Percentiles rank a stretch among this genome's conserved stretches.
Conservation (phyloP, 345 rosid species). For the Eutrema heterophyllum region DNA sequence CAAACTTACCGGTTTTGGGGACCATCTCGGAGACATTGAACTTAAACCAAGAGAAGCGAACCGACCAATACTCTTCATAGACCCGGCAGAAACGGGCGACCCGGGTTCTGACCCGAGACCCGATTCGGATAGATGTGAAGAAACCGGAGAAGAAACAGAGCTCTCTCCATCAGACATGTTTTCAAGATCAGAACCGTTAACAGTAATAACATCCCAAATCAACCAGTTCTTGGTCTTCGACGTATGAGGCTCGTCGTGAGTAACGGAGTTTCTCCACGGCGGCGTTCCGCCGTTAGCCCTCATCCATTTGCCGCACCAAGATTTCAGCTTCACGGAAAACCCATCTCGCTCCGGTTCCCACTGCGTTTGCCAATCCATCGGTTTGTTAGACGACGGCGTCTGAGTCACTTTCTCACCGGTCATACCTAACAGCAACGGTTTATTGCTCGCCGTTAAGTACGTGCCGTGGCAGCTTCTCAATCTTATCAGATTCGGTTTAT, state of each 20-base stretch:
- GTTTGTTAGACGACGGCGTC: constrained; percentile 33
- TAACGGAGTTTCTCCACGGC: constrained; percentile 90
- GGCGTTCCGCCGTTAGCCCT: constrained; percentile 85
- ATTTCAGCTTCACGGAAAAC: constrained; percentile 50
- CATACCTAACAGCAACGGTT: constrained; percentile 74
- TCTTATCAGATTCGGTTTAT: constrained; percentile 39
- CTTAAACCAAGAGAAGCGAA: constrained; percentile 36
- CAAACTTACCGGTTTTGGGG: constrained; percentile 44
- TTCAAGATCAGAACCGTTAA: constrained; percentile 37
- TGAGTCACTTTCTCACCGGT: constrained; percentile 72
- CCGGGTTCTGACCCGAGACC: constrained; percentile 25
- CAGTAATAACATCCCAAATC: constrained; percentile 69
- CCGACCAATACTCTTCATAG: constrained; percentile 35
- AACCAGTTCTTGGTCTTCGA: constrained; percentile 63
- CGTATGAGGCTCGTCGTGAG: constrained; percentile 73
- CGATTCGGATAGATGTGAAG: constrained; percentile 31
- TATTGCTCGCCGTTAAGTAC: constrained; percentile 73
- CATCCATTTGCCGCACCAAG: constrained; percentile 69
- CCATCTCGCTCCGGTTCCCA: constrained; percentile 86
- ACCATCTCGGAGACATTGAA: constrained; percentile 37
- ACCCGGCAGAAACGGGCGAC: constrained; percentile 38
- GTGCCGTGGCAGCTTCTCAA: constrained; percentile 56
- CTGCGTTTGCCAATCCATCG: constrained; percentile 53
- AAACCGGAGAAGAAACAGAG: constrained; percentile 56
- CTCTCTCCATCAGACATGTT: constrained; percentile 40